Evolutionary conservation across 441 rosid species (phyloP).

Genomic region (Gossypium gossypioides): DNA sequence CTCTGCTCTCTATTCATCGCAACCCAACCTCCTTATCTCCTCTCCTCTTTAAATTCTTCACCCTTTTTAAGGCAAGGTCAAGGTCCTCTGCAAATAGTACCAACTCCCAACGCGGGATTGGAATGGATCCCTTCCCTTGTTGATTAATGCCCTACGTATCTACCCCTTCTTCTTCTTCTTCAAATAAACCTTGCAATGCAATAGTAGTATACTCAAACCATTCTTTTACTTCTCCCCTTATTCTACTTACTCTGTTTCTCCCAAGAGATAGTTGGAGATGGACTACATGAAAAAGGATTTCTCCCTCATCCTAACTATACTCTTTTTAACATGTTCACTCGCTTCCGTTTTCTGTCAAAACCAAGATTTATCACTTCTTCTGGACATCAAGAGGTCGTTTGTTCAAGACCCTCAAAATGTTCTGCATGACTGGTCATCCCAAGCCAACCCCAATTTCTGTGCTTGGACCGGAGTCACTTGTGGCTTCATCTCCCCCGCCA

Average conservation of each 20-base stretch:
- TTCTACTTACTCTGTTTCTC: background rate
- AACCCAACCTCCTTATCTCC: constrained; percentile 10
- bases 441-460: constrained; percentile 41
- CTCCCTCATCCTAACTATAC: background rate
- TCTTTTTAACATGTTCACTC: constrained; percentile 19
- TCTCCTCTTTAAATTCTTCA: background rate
- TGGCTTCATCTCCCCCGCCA: constrained; percentile 23
- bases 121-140: background rate
- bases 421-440: constrained; percentile 43
- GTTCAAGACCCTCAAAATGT: constrained; percentile 22
- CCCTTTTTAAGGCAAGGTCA: constrained; percentile 22
- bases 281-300: constrained; percentile 11
- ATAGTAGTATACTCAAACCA: background rate
- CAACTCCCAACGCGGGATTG: constrained; percentile 1
- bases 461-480: constrained; percentile 63
- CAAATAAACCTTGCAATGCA: background rate
- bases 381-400: constrained; percentile 46
- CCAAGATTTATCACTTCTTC: constrained; percentile 34
- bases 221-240: background rate
- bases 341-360: constrained; percentile 21
- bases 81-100: constrained; percentile 1
- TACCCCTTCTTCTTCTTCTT: background rate
- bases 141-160: no score
- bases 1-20: background rate
- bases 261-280: background rate